A percentile compares a stretch with the other conserved stretches of the same genome.
These are phyloP conservation scores for Aspergillus alliaceus DNA, from an alignment of 2,329 filamentous ascomycete species.

Conservation along the genomic window DNA sequence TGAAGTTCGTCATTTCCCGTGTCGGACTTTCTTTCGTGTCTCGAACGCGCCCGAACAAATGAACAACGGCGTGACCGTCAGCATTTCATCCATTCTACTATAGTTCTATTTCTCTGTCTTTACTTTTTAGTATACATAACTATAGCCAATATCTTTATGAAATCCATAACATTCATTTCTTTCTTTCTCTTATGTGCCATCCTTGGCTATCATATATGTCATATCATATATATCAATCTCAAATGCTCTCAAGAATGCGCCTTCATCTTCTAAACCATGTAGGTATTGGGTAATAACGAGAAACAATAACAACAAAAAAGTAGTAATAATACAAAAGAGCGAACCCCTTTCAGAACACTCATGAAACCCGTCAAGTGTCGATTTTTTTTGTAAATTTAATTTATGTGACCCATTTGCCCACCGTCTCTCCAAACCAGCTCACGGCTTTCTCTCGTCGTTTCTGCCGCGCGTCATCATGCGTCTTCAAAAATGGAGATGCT, in stretches of 20 bases:
- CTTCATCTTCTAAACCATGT: background rate
- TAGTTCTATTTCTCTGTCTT: background rate
- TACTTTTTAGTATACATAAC: no score
- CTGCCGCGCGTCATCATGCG: conserved; percentile 35
- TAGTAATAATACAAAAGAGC: conserved; percentile 16
- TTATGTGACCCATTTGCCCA: conserved; percentile 43
- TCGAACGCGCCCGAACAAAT: conserved; percentile 9
- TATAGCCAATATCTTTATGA: no score
- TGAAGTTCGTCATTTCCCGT: conserved; percentile 1
- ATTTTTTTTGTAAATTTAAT: conserved; percentile 5
- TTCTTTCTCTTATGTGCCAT: background rate
- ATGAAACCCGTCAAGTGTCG: background rate
- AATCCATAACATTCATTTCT: no score
- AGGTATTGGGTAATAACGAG: background rate
- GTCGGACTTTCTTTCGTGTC: background rate
- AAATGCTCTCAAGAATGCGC: background rate
- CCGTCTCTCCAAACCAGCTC: conserved; percentile 45
- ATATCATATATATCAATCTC: conserved; percentile 3
- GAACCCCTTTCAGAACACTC: background rate
- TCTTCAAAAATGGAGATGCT: conserved; percentile 37
- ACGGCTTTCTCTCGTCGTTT: conserved; percentile 41
- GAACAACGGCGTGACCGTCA: conserved; percentile 10
- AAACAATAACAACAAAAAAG: background rate
- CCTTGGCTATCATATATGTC: background rate
- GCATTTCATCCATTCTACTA: background rate